Percentiles rank a stretch among this genome's conserved stretches.
phyloP scores from a whole-genome alignment of 208 protist genomes.

The Leishmania gerbilli region DNA sequence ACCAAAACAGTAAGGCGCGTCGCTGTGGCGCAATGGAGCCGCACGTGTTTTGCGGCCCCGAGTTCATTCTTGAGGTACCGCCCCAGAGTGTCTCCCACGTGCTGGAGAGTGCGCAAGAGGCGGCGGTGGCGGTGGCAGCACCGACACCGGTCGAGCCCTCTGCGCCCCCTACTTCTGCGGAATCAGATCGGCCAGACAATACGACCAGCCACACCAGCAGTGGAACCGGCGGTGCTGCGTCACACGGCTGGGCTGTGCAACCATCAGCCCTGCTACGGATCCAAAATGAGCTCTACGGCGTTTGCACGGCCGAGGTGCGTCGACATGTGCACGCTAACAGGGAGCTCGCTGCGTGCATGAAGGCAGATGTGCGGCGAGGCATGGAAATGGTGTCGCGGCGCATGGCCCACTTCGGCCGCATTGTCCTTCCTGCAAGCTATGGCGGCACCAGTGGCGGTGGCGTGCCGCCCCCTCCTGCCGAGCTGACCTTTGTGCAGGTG shows the following conservation, averaged over 20 bases:
- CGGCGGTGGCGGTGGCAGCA: slow-evolving; percentile 57
- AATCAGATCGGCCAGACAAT: neutral
- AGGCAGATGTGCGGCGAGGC: slow-evolving; percentile 67
- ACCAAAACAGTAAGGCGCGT: neutral
- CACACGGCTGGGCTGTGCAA: slow-evolving; percentile 97
- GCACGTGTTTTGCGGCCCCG: slow-evolving; percentile 97
- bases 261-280: slow-evolving; percentile 83
- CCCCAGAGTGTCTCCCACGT: slow-evolving; percentile 73
- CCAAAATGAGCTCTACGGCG: slow-evolving; percentile 90
- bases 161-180: neutral
- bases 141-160: neutral
- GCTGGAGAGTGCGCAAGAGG: slow-evolving; percentile 94
- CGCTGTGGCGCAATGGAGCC: slow-evolving; percentile 73
- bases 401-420: slow-evolving; percentile 25
- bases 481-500: slow-evolving; percentile 42
- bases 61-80: slow-evolving; percentile 96
- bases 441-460: slow-evolving; percentile 18
- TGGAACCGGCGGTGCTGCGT: slow-evolving; percentile 72
- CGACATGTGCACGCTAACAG: slow-evolving; percentile 43
- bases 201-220: neutral
- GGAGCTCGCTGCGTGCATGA: slow-evolving; percentile 53
- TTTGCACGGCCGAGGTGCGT: slow-evolving; percentile 82
- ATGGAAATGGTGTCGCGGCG: slow-evolving; percentile 32
- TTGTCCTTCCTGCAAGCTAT: slow-evolving; percentile 22
- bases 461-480: slow-evolving; percentile 40